Evolutionary conservation across 2,329 filamentous ascomycete genomes (phyloP), one percentile per base, ranked within the genome.

Genomic region (Fusarium burgessii): DNA sequence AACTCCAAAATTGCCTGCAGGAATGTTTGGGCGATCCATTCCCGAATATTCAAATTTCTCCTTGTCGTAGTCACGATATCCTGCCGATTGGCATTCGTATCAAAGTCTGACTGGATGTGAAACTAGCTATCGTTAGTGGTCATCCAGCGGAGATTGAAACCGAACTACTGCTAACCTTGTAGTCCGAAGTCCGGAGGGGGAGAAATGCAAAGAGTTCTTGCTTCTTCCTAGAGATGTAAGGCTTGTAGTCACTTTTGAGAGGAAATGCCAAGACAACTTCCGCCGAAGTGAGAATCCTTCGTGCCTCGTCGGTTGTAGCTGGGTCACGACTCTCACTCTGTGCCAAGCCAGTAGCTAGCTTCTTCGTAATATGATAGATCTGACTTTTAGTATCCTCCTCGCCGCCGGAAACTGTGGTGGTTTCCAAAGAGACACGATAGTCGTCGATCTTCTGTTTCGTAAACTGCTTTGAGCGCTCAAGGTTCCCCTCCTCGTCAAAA

Each of bases 231-330:
- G 35, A 36, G 7, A 62, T 15, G 0, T 57, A n/a, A 4, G 69
- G 64, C 15, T 49, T 36, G 2, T 42, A 33, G 0, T 27, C 6
- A 3, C 10, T 36, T 7, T 46, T 56, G 7, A 74, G n/a, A 1
- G 72, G 71, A 25, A 74, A 74, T 0, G 70, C 72, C 15, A 74
- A 33, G n/a, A 73, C n/a, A 6, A 74, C 50, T 15, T 74, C 66
- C 0, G 72, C 57, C 3, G n/a, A 58, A 0, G 63, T 59, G 6
- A 33, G 60, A 7, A 10, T 18, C 33, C 6, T 58, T 25, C 33
- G 13, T 17, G 27, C 56, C 17, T 70, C 35, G 0, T 62, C 65
- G 7, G 43, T 54, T 3, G 46, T 33, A 2, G 68, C 55, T 25
- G 40, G n/a, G 4, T 70, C 56, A 2, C 62, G 66, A 18, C 70